Evolutionary conservation across 169 alveolate species (phyloP).

Genomic region (Eimeria mitis): DNA sequence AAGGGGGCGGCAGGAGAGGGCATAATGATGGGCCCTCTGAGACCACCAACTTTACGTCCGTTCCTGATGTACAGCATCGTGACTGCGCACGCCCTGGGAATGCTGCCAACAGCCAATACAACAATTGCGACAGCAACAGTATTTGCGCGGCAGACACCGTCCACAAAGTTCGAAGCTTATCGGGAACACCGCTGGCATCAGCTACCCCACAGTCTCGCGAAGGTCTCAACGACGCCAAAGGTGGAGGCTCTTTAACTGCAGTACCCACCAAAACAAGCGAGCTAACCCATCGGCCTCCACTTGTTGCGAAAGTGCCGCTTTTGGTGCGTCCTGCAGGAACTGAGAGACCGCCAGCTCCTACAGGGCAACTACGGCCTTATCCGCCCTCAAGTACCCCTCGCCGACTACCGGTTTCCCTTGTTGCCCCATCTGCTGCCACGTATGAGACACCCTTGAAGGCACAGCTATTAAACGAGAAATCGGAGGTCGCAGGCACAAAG

Average conservation of each 20-base stretch:
- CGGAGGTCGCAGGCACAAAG: not conserved
- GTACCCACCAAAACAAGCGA: not conserved
- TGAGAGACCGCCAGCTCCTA: too few relatives aligned
- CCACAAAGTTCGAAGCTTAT: conserved; percentile 33
- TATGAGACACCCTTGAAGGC: not conserved
- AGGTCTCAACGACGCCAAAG: not conserved
- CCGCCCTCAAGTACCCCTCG: not conserved
- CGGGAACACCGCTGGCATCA: conserved; percentile 48
- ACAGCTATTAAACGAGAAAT: not conserved
- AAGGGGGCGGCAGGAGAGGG: not conserved
- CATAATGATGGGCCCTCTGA: not conserved
- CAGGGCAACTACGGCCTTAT: conserved; percentile 13
- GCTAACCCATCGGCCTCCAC: not conserved
- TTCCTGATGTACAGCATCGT: not conserved
- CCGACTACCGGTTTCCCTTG: not conserved
- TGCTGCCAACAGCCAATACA: conserved; percentile 3
- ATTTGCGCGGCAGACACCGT: not conserved
- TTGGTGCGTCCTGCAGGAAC: not conserved
- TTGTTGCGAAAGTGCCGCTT: conserved; percentile 12
- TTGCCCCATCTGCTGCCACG: not conserved
- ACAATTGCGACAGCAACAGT: not conserved
- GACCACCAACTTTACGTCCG: not conserved
- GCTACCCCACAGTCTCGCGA: not conserved
- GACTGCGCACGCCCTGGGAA: not conserved
- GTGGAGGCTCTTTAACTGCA: not conserved